These are phyloP conservation scores for Malbranchea zuffiana DNA, from an alignment of 2,329 filamentous ascomycete species.

Conservation along the genomic window DNA sequence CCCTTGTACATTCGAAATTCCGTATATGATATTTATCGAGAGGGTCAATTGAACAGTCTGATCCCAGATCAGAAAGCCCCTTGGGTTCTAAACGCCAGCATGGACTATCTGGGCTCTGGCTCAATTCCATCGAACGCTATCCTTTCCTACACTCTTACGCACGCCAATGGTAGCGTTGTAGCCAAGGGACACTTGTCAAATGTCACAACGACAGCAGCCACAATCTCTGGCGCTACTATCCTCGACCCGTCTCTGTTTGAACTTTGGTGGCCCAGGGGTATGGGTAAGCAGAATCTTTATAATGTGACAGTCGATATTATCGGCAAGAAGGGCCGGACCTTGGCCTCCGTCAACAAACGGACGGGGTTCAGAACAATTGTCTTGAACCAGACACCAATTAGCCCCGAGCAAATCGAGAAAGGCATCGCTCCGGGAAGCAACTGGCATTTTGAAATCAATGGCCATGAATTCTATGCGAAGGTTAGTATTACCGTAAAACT, in stretches of 20 bases:
- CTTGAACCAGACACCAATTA: slow-evolving; percentile 46
- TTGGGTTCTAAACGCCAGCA: slow-evolving; percentile 52
- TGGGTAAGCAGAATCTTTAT: slow-evolving; percentile 49
- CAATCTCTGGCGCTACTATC: slow-evolving; percentile 40
- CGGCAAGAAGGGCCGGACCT: slow-evolving; percentile 23
- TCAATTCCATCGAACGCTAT: slow-evolving; percentile 32
- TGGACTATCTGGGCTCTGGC: slow-evolving; percentile 44
- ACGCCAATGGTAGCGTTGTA: slow-evolving; percentile 19
- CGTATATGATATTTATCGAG: slow-evolving; percentile 47
- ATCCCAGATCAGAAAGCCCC: slow-evolving; percentile 46
- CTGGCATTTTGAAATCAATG: slow-evolving; percentile 57
- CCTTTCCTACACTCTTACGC: slow-evolving; percentile 40
- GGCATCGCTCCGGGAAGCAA: slow-evolving; percentile 48
- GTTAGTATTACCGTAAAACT: neutral
- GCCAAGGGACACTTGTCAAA: slow-evolving; percentile 18
- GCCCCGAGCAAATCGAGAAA: slow-evolving; percentile 41
- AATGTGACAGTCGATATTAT: slow-evolving; percentile 42
- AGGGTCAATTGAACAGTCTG: slow-evolving; percentile 49
- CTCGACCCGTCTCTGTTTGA: slow-evolving; percentile 38
- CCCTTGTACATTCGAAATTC: slow-evolving; percentile 41
- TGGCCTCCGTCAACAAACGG: slow-evolving; percentile 42
- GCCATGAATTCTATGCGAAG: slow-evolving; percentile 50
- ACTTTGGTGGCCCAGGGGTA: slow-evolving; percentile 51
- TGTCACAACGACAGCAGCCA: slow-evolving; percentile 31
- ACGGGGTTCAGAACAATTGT: slow-evolving; percentile 54